These are phyloP conservation scores for Aspergillus pseudotamarii DNA, from an alignment of 2,329 filamentous ascomycete species.

Conservation along the genomic window DNA sequence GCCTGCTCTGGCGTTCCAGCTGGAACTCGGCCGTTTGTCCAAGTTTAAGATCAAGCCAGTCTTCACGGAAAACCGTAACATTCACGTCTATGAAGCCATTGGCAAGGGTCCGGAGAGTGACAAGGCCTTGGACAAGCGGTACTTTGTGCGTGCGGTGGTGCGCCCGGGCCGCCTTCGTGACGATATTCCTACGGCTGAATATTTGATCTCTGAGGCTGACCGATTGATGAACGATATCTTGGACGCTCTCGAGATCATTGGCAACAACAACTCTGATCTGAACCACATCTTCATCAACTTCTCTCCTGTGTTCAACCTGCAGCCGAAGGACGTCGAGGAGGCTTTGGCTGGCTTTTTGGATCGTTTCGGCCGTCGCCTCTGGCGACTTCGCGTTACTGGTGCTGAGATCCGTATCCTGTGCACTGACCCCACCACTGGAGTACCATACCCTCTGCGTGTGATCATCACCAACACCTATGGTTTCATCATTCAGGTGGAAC, in stretches of 20 bases:
- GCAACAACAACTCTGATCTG: conserved; percentile 98
- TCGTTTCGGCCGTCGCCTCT: conserved; percentile 90
- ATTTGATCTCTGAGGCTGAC: conserved; percentile 95
- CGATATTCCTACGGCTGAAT: conserved; percentile 97
- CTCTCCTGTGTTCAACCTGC: conserved; percentile 90
- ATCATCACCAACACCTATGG: conserved; percentile 98
- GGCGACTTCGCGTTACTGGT: conserved; percentile 94
- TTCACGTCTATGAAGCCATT: conserved; percentile 96
- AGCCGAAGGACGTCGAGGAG: conserved; percentile 86
- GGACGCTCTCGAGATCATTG: conserved; percentile 96
- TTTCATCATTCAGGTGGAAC: conserved; percentile 95
- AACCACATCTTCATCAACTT: conserved; percentile 99
- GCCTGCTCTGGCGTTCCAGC: conserved; percentile 96
- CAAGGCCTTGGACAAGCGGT: conserved; percentile 71
- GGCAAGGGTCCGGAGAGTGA: conserved; percentile 94
- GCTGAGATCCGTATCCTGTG: conserved; percentile 98
- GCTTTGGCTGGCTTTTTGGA: conserved; percentile 94
- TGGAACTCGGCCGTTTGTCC: conserved; percentile 87
- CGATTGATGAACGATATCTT: conserved; percentile 97
- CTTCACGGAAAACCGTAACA: conserved; percentile 98
- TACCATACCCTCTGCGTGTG: conserved; percentile 88
- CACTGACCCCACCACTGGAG: conserved; percentile 81
- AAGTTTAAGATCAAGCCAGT: conserved; percentile 99
- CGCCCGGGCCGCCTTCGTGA: conserved; percentile 91
- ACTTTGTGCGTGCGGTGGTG: conserved; percentile 96